A percentile compares a stretch with the other conserved stretches of the same genome.
Conservation (phyloP, 75 land plant species). For the Picea glauca region DNA sequence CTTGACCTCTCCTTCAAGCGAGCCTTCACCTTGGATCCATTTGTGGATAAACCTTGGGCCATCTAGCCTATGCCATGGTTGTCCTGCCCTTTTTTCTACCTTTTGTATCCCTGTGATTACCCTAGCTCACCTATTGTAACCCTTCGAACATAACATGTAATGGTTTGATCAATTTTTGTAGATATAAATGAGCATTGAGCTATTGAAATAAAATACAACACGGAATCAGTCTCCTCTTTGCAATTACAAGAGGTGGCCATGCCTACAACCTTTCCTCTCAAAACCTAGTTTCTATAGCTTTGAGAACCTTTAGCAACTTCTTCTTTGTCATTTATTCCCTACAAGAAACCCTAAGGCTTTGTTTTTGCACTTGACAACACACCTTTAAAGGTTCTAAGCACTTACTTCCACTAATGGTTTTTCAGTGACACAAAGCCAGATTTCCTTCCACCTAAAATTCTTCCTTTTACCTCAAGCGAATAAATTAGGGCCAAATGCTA, state of each 20-base stretch:
- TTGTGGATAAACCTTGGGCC: too few relatives aligned
- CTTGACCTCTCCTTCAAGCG: too few relatives aligned
- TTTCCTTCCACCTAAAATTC: background rate
- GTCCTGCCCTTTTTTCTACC: too few relatives aligned
- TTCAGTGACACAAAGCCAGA: background rate
- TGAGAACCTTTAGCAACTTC: background rate
- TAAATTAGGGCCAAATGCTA: background rate
- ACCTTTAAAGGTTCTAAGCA: too few relatives aligned
- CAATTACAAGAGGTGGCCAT: conserved; percentile 7
- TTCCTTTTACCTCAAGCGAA: background rate
- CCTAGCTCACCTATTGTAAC: too few relatives aligned
- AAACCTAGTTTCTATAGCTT: background rate
- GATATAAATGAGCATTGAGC: background rate
- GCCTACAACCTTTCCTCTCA: background rate
- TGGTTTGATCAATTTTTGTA: too few relatives aligned
- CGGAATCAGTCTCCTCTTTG: background rate
- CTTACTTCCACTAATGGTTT: background rate
- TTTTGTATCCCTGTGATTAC: too few relatives aligned
- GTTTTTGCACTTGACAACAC: background rate
- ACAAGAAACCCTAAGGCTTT: background rate
- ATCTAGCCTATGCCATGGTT: too few relatives aligned
- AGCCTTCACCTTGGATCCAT: too few relatives aligned
- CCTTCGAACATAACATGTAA: too few relatives aligned
- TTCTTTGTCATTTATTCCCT: background rate
- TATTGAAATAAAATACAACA: background rate